Percentiles rank a stretch among this genome's conserved stretches.
phyloP scores from a whole-genome alignment of 2,329 filamentous ascomycete genomes.

The Beauveria brongniartii region DNA sequence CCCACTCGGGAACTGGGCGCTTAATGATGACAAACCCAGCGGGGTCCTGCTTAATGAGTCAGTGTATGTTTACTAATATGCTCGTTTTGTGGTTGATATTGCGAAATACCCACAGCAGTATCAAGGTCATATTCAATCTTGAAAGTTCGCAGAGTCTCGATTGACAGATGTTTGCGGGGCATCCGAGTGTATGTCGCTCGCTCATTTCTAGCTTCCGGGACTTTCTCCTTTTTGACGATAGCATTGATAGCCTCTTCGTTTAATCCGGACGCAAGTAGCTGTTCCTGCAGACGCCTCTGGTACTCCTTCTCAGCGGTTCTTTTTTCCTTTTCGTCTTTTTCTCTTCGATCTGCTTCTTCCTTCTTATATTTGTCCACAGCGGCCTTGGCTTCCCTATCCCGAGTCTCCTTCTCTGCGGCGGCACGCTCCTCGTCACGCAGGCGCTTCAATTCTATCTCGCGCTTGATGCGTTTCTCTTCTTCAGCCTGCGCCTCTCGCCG shows the following conservation, averaged over 20 bases:
- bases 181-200: constrained; percentile 56
- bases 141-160: constrained; percentile 50
- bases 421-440: constrained; percentile 38
- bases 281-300: constrained; percentile 46
- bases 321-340: constrained; percentile 38
- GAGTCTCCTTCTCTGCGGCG: constrained; percentile 33
- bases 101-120: constrained; percentile 33
- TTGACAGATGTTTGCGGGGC: constrained; percentile 51
- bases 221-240: constrained; percentile 49
- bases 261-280: constrained; percentile 50
- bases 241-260: constrained; percentile 51
- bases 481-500: constrained; percentile 37
- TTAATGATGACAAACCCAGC: constrained; percentile 66
- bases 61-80: constrained; percentile 18
- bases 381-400: constrained; percentile 38
- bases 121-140: constrained; percentile 52
- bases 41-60: constrained; percentile 42
- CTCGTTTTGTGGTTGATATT: background rate
- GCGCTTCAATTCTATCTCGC: constrained; percentile 42
- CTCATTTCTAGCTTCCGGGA: constrained; percentile 22
- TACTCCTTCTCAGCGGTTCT: constrained; percentile 46
- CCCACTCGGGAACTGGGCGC: constrained; percentile 61
- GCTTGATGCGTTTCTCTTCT: constrained; percentile 43
- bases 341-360: constrained; percentile 38
- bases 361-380: constrained; percentile 42